Base-by-base conservation (phyloP, 768 basidiomycete genomes). In the Podaxis rugospora region DNA sequence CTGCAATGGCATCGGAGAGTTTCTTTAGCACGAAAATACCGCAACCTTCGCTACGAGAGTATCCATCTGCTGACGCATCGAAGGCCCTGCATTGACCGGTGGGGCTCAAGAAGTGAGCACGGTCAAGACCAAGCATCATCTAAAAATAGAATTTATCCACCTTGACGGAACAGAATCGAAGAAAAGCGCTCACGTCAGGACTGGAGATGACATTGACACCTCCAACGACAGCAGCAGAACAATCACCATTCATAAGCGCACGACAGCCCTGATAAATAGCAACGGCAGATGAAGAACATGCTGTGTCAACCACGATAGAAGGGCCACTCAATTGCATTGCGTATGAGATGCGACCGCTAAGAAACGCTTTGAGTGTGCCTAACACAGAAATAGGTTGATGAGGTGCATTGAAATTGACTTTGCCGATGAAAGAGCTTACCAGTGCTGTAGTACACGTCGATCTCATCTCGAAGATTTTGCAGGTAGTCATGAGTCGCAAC, bases 11-110 rank as follows among this genome's bases (percentile, higher is more conserved):
- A 66, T 90, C 87, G 0, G 77, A 73, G n/a, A 91, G 75, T 11
- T 89, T 86, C 70, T 92, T 91, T 27, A 92, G 72, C 6, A 92
- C 81, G 65, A 91, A 90, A 5, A 89, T 62, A 10, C 82, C 87
- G 63, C 87, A 88, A 2, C 90, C 90, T 68, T 92, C 90, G 18
- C 80, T 74, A 51, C 90, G 84, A 27, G 83, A 84, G 67, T 91
- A 92, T 0, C 90, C 90, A 66, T 90, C 86, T 0, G 89, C 90
- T 1, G 83, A 78, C 1, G 81, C 83, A 62, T 91, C 90, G 67
- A 90, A 92, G 0, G 88, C 72, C 66, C 83, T 88, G 71, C 88
- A 90, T 67, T 86, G 84, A 4, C 88, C 88, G 0, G 83, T 81
- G 0, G 82, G 80, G 65, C 80, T 85, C 55, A 92, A 72, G 66